These are phyloP conservation scores for Hyaloscypha finlandica DNA, from an alignment of 495 filamentous ascomycete species.

Conservation along the genomic window DNA sequence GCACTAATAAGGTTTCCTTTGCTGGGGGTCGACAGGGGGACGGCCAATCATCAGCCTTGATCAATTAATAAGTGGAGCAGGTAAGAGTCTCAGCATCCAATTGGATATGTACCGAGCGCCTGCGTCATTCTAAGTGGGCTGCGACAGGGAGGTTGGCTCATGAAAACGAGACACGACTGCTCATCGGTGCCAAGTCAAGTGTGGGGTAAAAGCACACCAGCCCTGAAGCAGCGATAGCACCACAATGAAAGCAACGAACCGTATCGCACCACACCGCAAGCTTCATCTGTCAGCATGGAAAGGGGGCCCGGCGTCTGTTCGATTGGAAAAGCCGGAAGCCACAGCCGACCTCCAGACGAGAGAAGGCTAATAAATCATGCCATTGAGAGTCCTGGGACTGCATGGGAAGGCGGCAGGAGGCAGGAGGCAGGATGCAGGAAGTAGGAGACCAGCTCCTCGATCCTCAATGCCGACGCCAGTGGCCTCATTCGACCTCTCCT, in stretches of 20 bases:
- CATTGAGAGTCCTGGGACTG: neutral
- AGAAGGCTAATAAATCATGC: neutral
- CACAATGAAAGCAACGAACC: neutral
- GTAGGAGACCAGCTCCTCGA: too few relatives aligned
- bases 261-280: constrained; percentile 1
- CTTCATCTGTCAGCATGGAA: neutral
- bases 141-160: neutral
- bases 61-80: neutral
- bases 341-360: neutral
- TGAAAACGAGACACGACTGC: neutral
- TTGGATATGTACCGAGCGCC: constrained; percentile 1
- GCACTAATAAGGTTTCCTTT: constrained; percentile 2
- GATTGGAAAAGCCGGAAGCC: neutral
- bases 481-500: neutral
- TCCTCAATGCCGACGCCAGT: neutral
- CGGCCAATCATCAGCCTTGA: neutral
- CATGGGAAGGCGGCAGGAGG: too few relatives aligned
- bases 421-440: too few relatives aligned
- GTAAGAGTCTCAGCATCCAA: neutral
- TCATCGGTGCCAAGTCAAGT: neutral
- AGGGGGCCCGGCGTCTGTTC: neutral
- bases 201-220: constrained; percentile 13
- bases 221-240: constrained; percentile 8
- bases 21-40: constrained; percentile 2
- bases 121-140: constrained; percentile 2